phyloP scores from a whole-genome alignment of 768 basidiomycete species.

The Boletus insuetus region DNA sequence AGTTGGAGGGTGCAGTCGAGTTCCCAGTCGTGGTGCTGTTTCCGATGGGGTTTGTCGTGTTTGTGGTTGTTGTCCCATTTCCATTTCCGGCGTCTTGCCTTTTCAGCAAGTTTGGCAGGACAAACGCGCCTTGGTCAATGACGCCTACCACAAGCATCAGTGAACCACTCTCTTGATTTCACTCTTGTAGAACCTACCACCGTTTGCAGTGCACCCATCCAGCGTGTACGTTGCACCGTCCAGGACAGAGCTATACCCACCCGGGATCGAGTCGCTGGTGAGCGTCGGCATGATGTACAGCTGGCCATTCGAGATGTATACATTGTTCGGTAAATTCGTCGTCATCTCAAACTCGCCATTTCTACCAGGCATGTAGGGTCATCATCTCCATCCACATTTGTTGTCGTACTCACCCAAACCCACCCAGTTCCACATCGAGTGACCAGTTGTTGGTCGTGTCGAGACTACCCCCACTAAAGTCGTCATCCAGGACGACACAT shows the following conservation, averaged over 20 bases:
- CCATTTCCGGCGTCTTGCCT: conserved; percentile 23
- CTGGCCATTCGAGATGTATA: conserved; percentile 46
- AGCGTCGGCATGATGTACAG: conserved; percentile 62
- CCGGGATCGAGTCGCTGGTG: conserved; percentile 45
- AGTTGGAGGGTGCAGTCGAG: conserved; percentile 18
- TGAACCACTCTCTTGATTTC: not conserved
- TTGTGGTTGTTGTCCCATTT: not conserved
- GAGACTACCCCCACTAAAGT: conserved; percentile 41
- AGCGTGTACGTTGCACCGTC: conserved; percentile 39
- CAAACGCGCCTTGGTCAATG: conserved; percentile 25
- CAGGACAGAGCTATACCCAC: conserved; percentile 36
- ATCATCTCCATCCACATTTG: not conserved
- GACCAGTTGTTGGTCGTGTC: conserved; percentile 45
- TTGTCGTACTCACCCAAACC: conserved; percentile 40
- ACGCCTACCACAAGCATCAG: conserved; percentile 8
- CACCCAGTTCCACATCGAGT: conserved; percentile 51
- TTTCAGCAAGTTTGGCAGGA: conserved; percentile 15
- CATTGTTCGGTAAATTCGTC: conserved; percentile 37
- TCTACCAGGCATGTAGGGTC: conserved; percentile 14
- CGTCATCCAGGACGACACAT: conserved; percentile 48
- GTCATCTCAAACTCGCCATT: conserved; percentile 61
- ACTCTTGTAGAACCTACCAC: not conserved
- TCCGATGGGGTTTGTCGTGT: not conserved
- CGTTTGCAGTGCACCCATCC: conserved; percentile 34
- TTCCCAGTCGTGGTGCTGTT: conserved; percentile 14